Conservation (phyloP, 352 stramenopile genomes). For the Phytophthora pseudosyringae region DNA sequence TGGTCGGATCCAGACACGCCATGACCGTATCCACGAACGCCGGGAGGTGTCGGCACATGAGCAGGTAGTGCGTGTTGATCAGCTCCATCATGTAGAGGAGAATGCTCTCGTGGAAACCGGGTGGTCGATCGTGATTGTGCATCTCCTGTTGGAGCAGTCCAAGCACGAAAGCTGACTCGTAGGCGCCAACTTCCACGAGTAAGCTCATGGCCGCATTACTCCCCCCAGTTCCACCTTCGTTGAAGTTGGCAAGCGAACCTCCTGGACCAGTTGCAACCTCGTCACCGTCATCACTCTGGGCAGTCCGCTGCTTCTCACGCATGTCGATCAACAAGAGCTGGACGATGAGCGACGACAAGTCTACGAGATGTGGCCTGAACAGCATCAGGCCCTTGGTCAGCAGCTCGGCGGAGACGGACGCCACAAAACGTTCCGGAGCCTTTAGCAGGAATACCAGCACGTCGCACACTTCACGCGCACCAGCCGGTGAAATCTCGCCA, state of each 20-base stretch:
- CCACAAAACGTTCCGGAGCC: conserved; percentile 59
- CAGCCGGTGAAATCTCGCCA: conserved; percentile 76
- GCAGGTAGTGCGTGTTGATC: conserved; percentile 83
- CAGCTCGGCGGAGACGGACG: conserved; percentile 75
- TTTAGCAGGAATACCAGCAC: conserved; percentile 73
- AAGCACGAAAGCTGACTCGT: conserved; percentile 81
- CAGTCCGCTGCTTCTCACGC: conserved; percentile 69
- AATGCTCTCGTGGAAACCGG: conserved; percentile 78
- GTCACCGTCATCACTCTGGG: conserved; percentile 25
- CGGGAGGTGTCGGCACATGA: conserved; percentile 85
- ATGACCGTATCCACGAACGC: conserved; percentile 89
- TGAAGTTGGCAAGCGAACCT: conserved; percentile 36
- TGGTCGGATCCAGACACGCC: conserved; percentile 84
- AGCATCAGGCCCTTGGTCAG: conserved; percentile 86
- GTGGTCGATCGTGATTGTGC: conserved; percentile 71
- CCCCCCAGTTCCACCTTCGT: conserved; percentile 49
- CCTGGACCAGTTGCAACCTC: conserved; percentile 35
- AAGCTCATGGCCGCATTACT: conserved; percentile 80
- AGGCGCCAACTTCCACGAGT: conserved; percentile 79
- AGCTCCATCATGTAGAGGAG: conserved; percentile 83
- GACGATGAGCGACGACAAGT: conserved; percentile 77
- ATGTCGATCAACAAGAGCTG: conserved; percentile 80
- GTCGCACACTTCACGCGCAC: conserved; percentile 82
- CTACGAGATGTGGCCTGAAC: conserved; percentile 81
- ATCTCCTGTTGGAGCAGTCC: conserved; percentile 83